Evolutionary conservation across 257 asterid genomes (phyloP), one percentile per base, ranked within the genome.

Genomic region (Nicotiana paniculata): DNA sequence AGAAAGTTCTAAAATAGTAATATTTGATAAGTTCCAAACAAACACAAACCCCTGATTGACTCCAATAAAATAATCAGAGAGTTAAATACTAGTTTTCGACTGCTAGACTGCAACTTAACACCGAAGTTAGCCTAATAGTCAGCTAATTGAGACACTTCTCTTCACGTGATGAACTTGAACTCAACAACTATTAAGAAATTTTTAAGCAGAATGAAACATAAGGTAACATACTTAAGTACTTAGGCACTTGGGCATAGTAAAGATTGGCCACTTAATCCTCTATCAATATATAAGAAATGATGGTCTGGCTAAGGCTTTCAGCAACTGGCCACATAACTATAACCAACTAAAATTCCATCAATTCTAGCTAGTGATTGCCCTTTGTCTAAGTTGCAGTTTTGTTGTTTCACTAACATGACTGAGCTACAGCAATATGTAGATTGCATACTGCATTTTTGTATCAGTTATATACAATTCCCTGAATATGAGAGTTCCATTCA

Each of bases 231-330:
- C 37, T 46, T 6, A 68, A 70, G 77, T 43, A 21, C 58, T 70
- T 70, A 12, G n/a, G 6, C 35, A 21, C 58, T 43, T 43, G 77
- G 18, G 39, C 78, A 46, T 72, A 24, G 78, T 72, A 72, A 21
- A 72, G 61, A 35, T 72, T 72, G 46, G 59, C 37, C 54, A 24
- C 78, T 70, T 46, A 72, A 72, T 72, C 78, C 61, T 43, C 78
- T 12, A 72, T 15, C 21, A 72, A 11, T 72, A n/a, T 24, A 72
- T 72, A 33, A 21, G 26, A 24, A 35, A 3, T 5, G 6, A 35
- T 12, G 59, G 33, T 43, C 32, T 72, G 21, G 32, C 26, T 46
- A 18, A 35, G 37, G 78, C 59, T 46, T 24, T 24, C 13, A 3
- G 5, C 59, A 24, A n/a, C 37, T 55, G 48, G 12, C 35, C 78